These are phyloP conservation scores for Ilyonectria robusta DNA, from an alignment of 2,329 filamentous ascomycete species.

Conservation along the genomic window DNA sequence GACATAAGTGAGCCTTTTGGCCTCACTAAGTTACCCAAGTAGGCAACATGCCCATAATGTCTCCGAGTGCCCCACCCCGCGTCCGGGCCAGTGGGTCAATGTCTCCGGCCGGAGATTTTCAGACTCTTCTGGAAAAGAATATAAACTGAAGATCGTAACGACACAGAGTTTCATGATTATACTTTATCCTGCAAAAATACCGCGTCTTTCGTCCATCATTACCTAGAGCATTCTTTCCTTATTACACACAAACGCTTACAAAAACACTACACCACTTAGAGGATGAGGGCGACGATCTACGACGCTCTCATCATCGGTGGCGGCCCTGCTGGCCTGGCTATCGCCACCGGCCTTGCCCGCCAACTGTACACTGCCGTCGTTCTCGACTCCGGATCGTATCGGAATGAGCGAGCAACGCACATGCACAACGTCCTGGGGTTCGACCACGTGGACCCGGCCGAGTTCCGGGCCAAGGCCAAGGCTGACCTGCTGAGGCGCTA, in stretches of 20 bases:
- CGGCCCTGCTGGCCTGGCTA: conserved; percentile 65
- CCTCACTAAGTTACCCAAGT: background rate
- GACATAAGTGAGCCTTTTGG: background rate
- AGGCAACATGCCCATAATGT: conserved; percentile 16
- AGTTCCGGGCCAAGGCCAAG: conserved; percentile 53
- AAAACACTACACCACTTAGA: background rate
- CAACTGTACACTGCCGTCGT: conserved; percentile 63
- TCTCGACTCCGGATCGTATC: conserved; percentile 65
- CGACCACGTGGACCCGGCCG: conserved; percentile 55
- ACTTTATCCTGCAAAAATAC: background rate
- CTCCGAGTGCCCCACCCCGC: conserved; percentile 31
- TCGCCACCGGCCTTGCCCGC: conserved; percentile 63
- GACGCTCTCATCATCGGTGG: conserved; percentile 68
- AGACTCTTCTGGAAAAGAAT: conserved; percentile 19
- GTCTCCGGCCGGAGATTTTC: conserved; percentile 46
- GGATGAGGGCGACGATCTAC: conserved; percentile 51
- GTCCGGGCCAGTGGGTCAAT: conserved; percentile 24
- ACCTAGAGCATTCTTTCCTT: background rate
- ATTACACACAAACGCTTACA: background rate
- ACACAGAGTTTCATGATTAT: background rate
- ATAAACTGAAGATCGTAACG: background rate
- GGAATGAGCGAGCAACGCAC: conserved; percentile 62
- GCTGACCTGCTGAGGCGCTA: conserved; percentile 54
- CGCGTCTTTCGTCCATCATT: background rate
- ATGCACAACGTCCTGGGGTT: conserved; percentile 63